Evolutionary conservation across 441 rosid genomes (phyloP).

Genomic region (Gossypium armourianum): DNA sequence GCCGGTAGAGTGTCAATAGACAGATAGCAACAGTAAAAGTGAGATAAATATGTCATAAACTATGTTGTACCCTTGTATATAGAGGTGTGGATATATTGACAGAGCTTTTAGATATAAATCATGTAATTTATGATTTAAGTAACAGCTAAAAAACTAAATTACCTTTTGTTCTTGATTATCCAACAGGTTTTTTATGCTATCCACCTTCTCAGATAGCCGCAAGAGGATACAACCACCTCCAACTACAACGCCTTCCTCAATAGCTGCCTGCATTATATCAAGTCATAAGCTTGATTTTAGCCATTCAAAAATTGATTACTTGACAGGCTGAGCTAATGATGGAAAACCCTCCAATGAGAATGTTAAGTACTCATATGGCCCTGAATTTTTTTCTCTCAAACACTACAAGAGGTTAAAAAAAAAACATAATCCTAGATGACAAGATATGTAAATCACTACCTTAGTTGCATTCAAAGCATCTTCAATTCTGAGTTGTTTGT

Average conservation of each 20-base stretch:
- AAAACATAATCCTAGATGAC: background rate
- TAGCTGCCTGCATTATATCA: conserved; percentile 49
- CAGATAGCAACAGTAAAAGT: background rate
- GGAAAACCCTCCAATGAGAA: background rate
- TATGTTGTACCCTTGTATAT: background rate
- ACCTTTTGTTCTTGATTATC: conserved; percentile 77
- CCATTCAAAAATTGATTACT: background rate
- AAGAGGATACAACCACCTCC: conserved; percentile 81
- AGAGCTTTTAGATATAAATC: background rate
- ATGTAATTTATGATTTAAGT: background rate
- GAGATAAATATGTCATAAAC: background rate
- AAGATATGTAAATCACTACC: conserved; percentile 28
- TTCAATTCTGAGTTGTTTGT: conserved; percentile 70
- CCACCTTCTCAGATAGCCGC: conserved; percentile 58
- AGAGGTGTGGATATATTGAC: background rate
- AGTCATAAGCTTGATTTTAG: conserved; percentile 15
- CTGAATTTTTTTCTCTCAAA: background rate
- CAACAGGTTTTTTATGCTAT: conserved; percentile 43
- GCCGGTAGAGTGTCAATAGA: background rate
- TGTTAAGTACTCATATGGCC: background rate
- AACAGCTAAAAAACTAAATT: background rate
- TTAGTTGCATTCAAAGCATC: conserved; percentile 93
- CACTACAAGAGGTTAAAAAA: background rate
- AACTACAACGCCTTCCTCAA: conserved; percentile 80
- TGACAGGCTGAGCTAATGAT: conserved; percentile 2